Conservation (phyloP, 768 basidiomycete species). For the Auricularia sp. region DNA sequence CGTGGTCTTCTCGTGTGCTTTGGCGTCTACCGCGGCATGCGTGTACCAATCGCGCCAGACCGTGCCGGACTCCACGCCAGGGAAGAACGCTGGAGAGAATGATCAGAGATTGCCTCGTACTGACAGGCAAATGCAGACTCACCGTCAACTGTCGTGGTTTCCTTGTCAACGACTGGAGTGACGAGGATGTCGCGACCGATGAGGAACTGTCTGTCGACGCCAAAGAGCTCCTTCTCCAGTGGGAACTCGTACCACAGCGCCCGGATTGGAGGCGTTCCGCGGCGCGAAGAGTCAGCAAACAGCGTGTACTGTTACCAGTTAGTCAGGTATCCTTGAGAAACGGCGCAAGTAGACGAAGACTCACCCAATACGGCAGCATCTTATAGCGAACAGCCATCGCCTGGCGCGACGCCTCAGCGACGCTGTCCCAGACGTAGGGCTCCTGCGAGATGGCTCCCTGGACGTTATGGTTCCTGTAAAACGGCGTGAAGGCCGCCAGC, state of each 20-base stretch:
- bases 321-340: conserved; percentile 1
- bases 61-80: conserved; percentile 41
- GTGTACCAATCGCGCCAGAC: conserved; percentile 71
- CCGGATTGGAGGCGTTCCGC: conserved; percentile 59
- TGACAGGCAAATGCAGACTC: conserved; percentile 8
- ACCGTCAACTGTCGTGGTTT: conserved; percentile 60
- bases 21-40: conserved; percentile 40
- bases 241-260: conserved; percentile 76
- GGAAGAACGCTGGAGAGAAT: conserved; percentile 43
- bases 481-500: conserved; percentile 68
- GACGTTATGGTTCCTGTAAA: conserved; percentile 71
- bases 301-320: conserved; percentile 51
- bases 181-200: conserved; percentile 62
- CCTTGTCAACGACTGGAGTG: conserved; percentile 63
- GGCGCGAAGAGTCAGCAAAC: conserved; percentile 54
- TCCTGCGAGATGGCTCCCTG: conserved; percentile 60
- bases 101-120: not conserved
- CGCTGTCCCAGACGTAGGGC: conserved; percentile 72
- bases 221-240: conserved; percentile 46
- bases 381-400: conserved; percentile 62
- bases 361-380: conserved; percentile 72
- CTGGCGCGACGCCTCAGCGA: conserved; percentile 61
- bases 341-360: conserved; percentile 10
- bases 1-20: conserved; percentile 32
- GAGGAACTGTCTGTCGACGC: conserved; percentile 58